phyloP scores from a whole-genome alignment of 2,329 filamentous ascomycete species.

The Verticillium zaregamsianum region DNA sequence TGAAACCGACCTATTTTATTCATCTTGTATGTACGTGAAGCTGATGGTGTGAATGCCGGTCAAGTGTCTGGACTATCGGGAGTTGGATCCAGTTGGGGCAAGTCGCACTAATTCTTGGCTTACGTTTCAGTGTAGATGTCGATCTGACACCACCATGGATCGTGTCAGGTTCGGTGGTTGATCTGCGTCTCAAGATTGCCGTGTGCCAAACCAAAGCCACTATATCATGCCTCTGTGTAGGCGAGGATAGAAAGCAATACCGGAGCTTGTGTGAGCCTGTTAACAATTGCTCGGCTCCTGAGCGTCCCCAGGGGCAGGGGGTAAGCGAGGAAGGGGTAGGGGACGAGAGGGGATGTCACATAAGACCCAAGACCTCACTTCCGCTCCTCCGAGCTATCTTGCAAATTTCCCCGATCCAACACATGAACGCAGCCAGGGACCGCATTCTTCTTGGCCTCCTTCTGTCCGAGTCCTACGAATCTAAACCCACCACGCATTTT shows the following conservation, averaged over 20 bases:
- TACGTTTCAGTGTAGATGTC: not conserved
- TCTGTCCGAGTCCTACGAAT: not conserved
- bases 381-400: not conserved
- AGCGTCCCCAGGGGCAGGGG: too few relatives aligned
- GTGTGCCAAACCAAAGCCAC: too few relatives aligned
- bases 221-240: too few relatives aligned
- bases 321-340: too few relatives aligned
- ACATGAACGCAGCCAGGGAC: not conserved
- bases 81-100: too few relatives aligned
- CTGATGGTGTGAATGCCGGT: not conserved
- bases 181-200: not conserved
- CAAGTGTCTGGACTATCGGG: too few relatives aligned
- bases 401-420: not conserved
- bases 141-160: not conserved
- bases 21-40: not conserved
- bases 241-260: too few relatives aligned
- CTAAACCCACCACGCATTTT: not conserved
- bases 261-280: too few relatives aligned
- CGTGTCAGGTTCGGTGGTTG: not conserved
- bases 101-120: not conserved
- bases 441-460: not conserved
- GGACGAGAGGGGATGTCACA: not conserved
- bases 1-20: too few relatives aligned
- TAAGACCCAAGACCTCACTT: not conserved
- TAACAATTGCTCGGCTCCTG: too few relatives aligned